Conservation (phyloP, 1,284 basidiomycete species). For the Leccinum pallidistipes region DNA sequence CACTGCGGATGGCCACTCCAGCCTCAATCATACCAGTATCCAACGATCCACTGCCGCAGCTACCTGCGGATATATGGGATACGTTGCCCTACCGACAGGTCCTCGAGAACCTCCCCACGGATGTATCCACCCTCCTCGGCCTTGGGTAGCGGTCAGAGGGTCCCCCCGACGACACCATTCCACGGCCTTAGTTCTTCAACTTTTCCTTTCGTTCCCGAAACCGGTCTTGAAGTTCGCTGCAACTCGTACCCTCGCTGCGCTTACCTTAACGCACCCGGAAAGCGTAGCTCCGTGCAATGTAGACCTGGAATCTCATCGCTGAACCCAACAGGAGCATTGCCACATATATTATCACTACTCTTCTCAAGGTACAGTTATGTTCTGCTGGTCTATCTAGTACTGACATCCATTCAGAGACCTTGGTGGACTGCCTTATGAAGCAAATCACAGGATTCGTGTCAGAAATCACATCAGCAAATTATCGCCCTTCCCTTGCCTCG, state of each 20-base stretch:
- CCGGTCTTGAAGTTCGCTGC: slow-evolving; percentile 96
- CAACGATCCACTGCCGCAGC: slow-evolving; percentile 50
- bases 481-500: no score
- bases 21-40: slow-evolving; percentile 4
- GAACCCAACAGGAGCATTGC: slow-evolving; percentile 96
- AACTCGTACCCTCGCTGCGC: slow-evolving; percentile 90
- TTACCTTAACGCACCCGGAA: slow-evolving; percentile 80
- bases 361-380: slow-evolving; percentile 74
- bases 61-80: slow-evolving; percentile 50
- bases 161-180: no score
- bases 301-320: slow-evolving; percentile 95
- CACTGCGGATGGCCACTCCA: slow-evolving; percentile 5
- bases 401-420: slow-evolving; percentile 65
- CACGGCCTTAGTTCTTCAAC: no score
- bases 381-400: slow-evolving; percentile 1
- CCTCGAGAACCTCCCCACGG: slow-evolving; percentile 47
- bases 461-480: slow-evolving; percentile 67
- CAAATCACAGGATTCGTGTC: slow-evolving; percentile 99
- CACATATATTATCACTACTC: slow-evolving; percentile 97
- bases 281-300: slow-evolving; percentile 95
- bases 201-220: no score
- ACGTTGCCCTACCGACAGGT: slow-evolving; percentile 48
- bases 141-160: slow-evolving; percentile 12
- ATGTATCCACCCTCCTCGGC: slow-evolving; percentile 37
- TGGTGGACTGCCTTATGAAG: slow-evolving; percentile 98